Conservation (phyloP, 768 basidiomycete species). For the Fomitopsis serialis region DNA sequence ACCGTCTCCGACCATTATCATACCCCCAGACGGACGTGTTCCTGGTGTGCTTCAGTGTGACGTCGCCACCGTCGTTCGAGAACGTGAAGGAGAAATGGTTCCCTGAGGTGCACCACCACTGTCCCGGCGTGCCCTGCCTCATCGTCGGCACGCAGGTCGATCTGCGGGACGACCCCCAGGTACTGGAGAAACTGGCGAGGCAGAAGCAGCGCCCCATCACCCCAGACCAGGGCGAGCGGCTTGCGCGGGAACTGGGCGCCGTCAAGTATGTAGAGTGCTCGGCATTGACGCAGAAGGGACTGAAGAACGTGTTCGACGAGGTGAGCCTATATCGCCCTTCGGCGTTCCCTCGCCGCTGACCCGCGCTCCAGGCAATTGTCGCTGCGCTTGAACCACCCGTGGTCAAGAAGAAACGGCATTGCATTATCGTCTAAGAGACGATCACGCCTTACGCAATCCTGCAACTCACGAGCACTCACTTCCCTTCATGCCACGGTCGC, state of each 20-base stretch:
- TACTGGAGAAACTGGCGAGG: slow-evolving; percentile 90
- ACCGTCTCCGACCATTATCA: slow-evolving; percentile 96
- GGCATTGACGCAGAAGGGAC: slow-evolving; percentile 96
- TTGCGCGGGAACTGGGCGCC: slow-evolving; percentile 95
- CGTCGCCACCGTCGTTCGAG: slow-evolving; percentile 96
- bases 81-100: slow-evolving; percentile 99
- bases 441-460: not conserved
- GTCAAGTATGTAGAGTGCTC: slow-evolving; percentile 99
- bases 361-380: slow-evolving; percentile 76
- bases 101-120: slow-evolving; percentile 99
- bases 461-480: slow-evolving; percentile 13
- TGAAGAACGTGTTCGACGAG: slow-evolving; percentile 99
- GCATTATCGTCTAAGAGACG: slow-evolving; percentile 73
- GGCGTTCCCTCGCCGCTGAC: slow-evolving; percentile 1
- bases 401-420: slow-evolving; percentile 71
- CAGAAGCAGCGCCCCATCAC: slow-evolving; percentile 96
- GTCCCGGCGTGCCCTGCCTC: slow-evolving; percentile 97
- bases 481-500: slow-evolving; percentile 22
- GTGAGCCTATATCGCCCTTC: slow-evolving; percentile 40
- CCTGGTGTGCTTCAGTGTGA: slow-evolving; percentile 98
- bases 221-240: slow-evolving; percentile 83
- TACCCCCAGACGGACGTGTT: slow-evolving; percentile 99
- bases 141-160: slow-evolving; percentile 99
- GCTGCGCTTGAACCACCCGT: slow-evolving; percentile 97
- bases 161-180: slow-evolving; percentile 87